phyloP scores from a whole-genome alignment of 2,329 filamentous ascomycete species.

The Hypocreales sp. region DNA sequence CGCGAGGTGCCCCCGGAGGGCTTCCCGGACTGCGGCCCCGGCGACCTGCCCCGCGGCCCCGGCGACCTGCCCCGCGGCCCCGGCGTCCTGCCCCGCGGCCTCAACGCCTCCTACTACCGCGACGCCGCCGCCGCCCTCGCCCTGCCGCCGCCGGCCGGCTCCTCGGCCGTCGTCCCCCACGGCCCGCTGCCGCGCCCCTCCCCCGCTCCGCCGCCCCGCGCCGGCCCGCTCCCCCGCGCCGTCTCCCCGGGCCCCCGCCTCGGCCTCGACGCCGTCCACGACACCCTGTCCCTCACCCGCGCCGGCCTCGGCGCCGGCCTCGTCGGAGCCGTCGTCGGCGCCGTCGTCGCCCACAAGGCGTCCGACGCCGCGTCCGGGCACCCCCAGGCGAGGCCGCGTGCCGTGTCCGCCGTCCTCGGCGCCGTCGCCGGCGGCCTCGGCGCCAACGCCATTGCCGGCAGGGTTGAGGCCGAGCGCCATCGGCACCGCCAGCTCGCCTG shows the following conservation, averaged over 20 bases:
- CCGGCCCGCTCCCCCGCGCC: too few species aligned
- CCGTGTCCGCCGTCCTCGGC: constrained; percentile 35
- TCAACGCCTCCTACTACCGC: constrained; percentile 12
- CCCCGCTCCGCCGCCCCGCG: too few species aligned
- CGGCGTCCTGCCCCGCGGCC: constrained; percentile 9
- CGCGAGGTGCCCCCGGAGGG: constrained; percentile 18
- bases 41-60: too few species aligned
- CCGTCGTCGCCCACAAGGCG: constrained; percentile 33
- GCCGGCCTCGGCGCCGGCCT: constrained; percentile 35
- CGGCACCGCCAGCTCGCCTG: constrained; percentile 16
- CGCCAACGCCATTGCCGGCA: constrained; percentile 32
- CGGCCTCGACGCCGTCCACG: too few species aligned
- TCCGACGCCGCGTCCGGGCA: constrained; percentile 23
- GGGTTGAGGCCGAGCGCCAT: constrained; percentile 21
- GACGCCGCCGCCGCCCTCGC: constrained; percentile 12
- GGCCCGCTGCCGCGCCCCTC: constrained; percentile 7
- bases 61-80: too few species aligned
- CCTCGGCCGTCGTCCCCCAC: too few species aligned
- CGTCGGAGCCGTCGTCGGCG: constrained; percentile 37
- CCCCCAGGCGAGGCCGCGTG: constrained; percentile 14
- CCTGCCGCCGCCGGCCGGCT: constrained; percentile 8
- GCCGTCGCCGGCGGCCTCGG: constrained; percentile 39
- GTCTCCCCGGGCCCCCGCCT: too few species aligned
- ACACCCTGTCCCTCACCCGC: constrained; percentile 31
- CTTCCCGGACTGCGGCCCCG: constrained; percentile 13